Evolutionary conservation across 768 basidiomycete genomes (phyloP).

Genomic region (Rhodotorula taiwanensis): DNA sequence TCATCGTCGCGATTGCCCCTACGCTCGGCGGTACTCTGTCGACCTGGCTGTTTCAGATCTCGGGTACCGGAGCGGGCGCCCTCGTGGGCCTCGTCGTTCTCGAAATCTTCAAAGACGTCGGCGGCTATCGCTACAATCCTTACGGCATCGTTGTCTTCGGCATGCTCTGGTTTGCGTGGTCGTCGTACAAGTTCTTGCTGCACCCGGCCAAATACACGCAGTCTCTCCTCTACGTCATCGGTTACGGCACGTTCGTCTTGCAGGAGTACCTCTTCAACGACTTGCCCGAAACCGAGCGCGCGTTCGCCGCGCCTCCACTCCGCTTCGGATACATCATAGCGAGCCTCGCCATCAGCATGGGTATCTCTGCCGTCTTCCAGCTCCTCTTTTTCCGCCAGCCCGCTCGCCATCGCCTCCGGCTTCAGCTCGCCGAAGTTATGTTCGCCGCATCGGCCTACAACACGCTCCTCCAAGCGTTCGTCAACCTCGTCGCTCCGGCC

Average conservation of each 20-base stretch:
- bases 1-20: constrained; percentile 31
- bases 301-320: constrained; percentile 21
- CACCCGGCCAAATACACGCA: constrained; percentile 25
- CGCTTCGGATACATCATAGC: constrained; percentile 31
- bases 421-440: constrained; percentile 25
- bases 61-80: constrained; percentile 29
- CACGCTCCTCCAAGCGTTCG: constrained; percentile 28
- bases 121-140: constrained; percentile 34
- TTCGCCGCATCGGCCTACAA: constrained; percentile 33
- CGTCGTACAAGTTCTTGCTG: constrained; percentile 24
- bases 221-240: constrained; percentile 15
- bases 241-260: constrained; percentile 16
- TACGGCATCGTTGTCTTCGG: constrained; percentile 24
- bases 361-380: constrained; percentile 31
- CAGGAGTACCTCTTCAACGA: constrained; percentile 33
- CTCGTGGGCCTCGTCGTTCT: constrained; percentile 30
- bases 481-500: constrained; percentile 33
- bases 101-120: constrained; percentile 33
- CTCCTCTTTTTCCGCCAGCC: constrained; percentile 33
- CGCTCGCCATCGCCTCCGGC: constrained; percentile 29
- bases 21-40: constrained; percentile 27
- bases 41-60: constrained; percentile 29
- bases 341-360: constrained; percentile 24
- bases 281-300: background rate
- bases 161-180: constrained; percentile 18